These are phyloP conservation scores for Vigna reflexopilosa DNA, from an alignment of 306 rosid species.

Conservation along the genomic window DNA sequence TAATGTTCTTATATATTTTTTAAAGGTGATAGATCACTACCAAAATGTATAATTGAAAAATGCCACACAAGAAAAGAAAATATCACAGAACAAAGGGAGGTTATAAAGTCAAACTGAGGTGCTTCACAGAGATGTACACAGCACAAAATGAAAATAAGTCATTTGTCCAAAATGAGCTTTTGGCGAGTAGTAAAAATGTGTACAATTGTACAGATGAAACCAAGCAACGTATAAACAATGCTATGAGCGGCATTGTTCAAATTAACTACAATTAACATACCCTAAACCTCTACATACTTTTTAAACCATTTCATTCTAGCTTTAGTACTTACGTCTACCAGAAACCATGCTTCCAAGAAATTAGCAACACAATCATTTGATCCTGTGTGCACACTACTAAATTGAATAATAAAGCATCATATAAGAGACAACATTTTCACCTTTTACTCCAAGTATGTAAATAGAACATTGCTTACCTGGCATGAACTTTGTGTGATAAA, in stretches of 20 bases:
- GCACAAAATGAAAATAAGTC: conserved; percentile 12
- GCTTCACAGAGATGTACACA: conserved; percentile 19
- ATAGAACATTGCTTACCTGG: conserved; percentile 62
- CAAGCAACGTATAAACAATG: neutral
- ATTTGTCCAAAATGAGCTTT: neutral
- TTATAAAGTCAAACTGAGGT: neutral
- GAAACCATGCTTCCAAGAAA: conserved; percentile 31
- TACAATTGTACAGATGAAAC: conserved; percentile 2
- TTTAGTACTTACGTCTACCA: conserved; percentile 8
- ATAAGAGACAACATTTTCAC: conserved; percentile 23
- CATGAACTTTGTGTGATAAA: conserved; percentile 52
- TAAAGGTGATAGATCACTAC: neutral
- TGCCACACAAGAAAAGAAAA: neutral
- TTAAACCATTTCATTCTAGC: neutral
- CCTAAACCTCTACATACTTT: neutral
- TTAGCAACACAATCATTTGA: conserved; percentile 20
- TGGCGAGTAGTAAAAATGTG: neutral
- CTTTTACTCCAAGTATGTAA: conserved; percentile 3
- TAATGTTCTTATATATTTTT: conserved; percentile 1
- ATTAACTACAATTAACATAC: neutral
- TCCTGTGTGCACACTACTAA: conserved; percentile 18
- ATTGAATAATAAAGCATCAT: conserved; percentile 22
- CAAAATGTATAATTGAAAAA: neutral
- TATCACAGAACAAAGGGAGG: conserved; percentile 26
- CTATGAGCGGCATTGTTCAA: neutral